These are phyloP conservation scores for Sphagnum contortum DNA, from an alignment of 225 moss, liverwort and hornwort genomes.

Conservation along the genomic window DNA sequence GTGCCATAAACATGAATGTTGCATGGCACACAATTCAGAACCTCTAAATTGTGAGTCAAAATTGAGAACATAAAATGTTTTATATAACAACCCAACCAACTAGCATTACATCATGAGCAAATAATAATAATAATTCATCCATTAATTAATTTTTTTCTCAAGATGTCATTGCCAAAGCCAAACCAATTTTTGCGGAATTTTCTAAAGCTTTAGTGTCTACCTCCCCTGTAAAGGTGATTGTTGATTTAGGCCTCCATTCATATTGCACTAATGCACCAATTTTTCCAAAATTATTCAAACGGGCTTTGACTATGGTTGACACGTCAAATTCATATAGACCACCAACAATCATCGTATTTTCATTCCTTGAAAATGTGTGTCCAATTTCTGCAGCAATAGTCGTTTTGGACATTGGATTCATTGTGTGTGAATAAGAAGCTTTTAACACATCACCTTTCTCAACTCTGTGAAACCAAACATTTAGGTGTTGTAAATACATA, in stretches of 20 bases:
- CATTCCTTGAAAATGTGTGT: conserved; percentile 52
- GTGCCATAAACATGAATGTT: too few relatives aligned
- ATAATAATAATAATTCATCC: too few relatives aligned
- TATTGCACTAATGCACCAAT: conserved; percentile 46
- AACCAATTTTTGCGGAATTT: conserved; percentile 53
- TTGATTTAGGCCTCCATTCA: conserved; percentile 57
- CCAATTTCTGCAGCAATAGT: conserved; percentile 47
- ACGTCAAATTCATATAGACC: conserved; percentile 54
- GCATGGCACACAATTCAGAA: too few relatives aligned
- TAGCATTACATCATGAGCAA: too few relatives aligned
- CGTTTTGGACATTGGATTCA: conserved; percentile 32
- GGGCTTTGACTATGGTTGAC: conserved; percentile 38
- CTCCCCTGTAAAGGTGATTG: conserved; percentile 49
- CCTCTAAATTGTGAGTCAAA: too few relatives aligned
- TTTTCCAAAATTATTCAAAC: conserved; percentile 48
- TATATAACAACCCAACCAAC: too few relatives aligned
- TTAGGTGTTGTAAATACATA: too few relatives aligned
- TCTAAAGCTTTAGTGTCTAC: conserved; percentile 54
- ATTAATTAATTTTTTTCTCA: conserved; percentile 6
- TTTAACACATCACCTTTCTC: conserved; percentile 42
- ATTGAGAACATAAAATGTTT: too few relatives aligned
- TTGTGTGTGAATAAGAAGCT: conserved; percentile 39
- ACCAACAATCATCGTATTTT: conserved; percentile 52
- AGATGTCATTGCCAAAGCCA: conserved; percentile 45
- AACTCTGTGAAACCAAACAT: not conserved